A percentile compares a stretch with the other conserved stretches of the same genome.
These are phyloP conservation scores for Linderniella brevidens DNA, from an alignment of 257 asterid species.

Conservation along the genomic window DNA sequence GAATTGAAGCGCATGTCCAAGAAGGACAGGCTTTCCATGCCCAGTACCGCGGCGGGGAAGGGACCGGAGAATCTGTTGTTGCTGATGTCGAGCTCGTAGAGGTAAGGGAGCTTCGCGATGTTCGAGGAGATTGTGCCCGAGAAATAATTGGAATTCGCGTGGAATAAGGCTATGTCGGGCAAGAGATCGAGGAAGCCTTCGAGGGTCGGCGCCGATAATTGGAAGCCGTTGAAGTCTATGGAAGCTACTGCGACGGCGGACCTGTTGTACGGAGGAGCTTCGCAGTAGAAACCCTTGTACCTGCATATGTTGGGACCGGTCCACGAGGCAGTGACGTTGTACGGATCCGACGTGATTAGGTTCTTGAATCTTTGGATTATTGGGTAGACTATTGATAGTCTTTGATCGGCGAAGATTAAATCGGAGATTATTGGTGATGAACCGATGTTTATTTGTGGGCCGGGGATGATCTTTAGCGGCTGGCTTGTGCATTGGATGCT, in stretches of 20 bases:
- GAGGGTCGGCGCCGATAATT: constrained; percentile 34
- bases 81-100: constrained; percentile 70
- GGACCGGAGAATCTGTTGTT: constrained; percentile 56
- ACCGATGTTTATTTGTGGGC: no score
- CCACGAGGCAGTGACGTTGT: constrained; percentile 51
- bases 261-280: constrained; percentile 51
- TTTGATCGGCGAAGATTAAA: constrained; percentile 33
- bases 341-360: constrained; percentile 45
- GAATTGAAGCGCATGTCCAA: constrained; percentile 54
- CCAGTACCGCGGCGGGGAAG: constrained; percentile 32
- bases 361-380: constrained; percentile 49
- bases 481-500: no score
- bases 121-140: constrained; percentile 30
- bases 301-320: constrained; percentile 43
- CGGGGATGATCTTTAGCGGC: no score
- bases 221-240: constrained; percentile 70
- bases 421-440: no score
- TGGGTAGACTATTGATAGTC: constrained; percentile 51
- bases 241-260: constrained; percentile 69
- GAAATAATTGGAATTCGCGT: constrained; percentile 61
- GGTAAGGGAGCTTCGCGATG: constrained; percentile 29
- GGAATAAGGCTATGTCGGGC: constrained; percentile 68
- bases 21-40: constrained; percentile 31
- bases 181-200: constrained; percentile 59
- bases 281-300: constrained; percentile 60